Evolutionary conservation across 2,329 filamentous ascomycete genomes (phyloP).

Genomic region (Colletotrichum nymphaeae): DNA sequence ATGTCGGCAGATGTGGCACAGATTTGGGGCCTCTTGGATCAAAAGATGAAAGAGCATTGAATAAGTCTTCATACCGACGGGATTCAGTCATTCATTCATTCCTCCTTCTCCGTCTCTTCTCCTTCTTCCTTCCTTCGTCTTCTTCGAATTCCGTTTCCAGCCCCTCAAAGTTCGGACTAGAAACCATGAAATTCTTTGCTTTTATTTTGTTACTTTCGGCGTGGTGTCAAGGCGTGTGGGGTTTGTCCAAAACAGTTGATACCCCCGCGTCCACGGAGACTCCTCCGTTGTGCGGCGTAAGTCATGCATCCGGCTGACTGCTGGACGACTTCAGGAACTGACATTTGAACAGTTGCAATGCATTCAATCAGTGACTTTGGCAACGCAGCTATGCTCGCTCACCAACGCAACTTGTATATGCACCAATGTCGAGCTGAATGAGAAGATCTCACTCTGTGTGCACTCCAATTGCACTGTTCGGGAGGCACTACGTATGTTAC

Average conservation of each 20-base stretch:
- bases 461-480: slow-evolving; percentile 35
- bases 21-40: background rate
- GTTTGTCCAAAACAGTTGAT: slow-evolving; percentile 10
- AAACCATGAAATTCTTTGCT: slow-evolving; percentile 25
- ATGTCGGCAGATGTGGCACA: slow-evolving; percentile 16
- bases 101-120: background rate
- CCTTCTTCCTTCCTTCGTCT: background rate
- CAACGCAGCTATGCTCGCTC: slow-evolving; percentile 24
- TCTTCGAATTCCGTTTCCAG: background rate
- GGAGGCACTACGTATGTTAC: slow-evolving; percentile 28
- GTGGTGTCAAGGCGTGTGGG: slow-evolving; percentile 22
- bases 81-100: background rate
- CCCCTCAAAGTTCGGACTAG: background rate
- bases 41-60: background rate
- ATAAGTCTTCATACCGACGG: slow-evolving; percentile 6
- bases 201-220: slow-evolving; percentile 14
- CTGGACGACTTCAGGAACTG: background rate
- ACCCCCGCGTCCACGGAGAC: slow-evolving; percentile 12
- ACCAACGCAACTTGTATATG: slow-evolving; percentile 39
- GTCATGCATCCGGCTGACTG: background rate
- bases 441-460: slow-evolving; percentile 37
- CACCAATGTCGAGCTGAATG: slow-evolving; percentile 38
- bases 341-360: slow-evolving; percentile 35
- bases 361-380: slow-evolving; percentile 31
- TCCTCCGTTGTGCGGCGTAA: slow-evolving; percentile 37